Base-by-base conservation (phyloP, 169 alveolate genomes). In the Plasmodium gallinaceum region DNA sequence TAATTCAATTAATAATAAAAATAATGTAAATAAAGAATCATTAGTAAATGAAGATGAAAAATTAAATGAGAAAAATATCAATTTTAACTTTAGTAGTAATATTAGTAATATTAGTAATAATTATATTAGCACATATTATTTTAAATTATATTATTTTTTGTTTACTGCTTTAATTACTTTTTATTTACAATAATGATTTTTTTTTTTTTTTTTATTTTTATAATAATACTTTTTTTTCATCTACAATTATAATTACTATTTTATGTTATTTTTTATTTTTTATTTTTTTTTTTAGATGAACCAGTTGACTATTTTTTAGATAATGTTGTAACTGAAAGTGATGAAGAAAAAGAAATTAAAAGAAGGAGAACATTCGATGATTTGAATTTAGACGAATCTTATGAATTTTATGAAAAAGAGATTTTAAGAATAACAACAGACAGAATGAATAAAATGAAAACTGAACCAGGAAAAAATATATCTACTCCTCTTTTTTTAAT, bases 351-450 rank as follows among this genome's bases (percentile, higher is more conserved):
- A 7, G 73, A 66, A 32, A 51, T 80, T n/a, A 66, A 80, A 57
- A 66, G 22, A 22, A 65, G 80, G 43, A 54, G 48, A 43, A 80
- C 90, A 24, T 80, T 80, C 16, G 90, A 80, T 1, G 52, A 80
- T 10, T 57, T 80, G 10, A 80, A 68, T 24, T 57, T 80, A 14
- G 90, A 80, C n/a, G 90, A 48, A 60, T 24, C 83, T 6, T 80
- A 80, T 48, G 90, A 80, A 80, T 80, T 80, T 60, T 80, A 80
- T 61, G 72, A 80, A 46, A 68, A n/a, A 16, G 74, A 80, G 42
- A 80, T 80, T 20, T 68, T 80, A 62, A 65, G 48, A 68, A 80
- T 80, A 52, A 68, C 73, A 54, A 80, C 20, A 43, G 83, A 80
- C 7, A 14, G 90, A 42, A 80, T 80, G 90, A 48, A 80, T n/a